A percentile compares a stretch with the other conserved stretches of the same genome.
These are phyloP conservation scores for Knufia fluminis DNA, from an alignment of 2,329 filamentous ascomycete species.

Conservation along the genomic window DNA sequence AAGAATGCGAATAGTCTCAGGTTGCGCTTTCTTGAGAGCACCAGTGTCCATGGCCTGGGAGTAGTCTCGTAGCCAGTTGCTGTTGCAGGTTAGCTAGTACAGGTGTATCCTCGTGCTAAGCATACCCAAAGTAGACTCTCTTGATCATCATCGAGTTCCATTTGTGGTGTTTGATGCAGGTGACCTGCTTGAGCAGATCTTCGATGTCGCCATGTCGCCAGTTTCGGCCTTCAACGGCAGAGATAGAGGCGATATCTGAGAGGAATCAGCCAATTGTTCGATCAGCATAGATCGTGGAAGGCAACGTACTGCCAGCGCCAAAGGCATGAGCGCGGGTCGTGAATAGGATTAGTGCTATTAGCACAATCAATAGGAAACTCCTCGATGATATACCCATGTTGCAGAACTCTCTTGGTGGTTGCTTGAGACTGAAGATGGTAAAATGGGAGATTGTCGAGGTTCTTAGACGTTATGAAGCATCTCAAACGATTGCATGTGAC, in stretches of 20 bases:
- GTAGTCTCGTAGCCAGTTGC: conserved; percentile 77
- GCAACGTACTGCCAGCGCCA: conserved; percentile 36
- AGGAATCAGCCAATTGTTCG: conserved; percentile 10
- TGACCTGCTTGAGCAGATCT: conserved; percentile 68
- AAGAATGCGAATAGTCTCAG: conserved; percentile 67
- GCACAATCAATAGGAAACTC: conserved; percentile 18
- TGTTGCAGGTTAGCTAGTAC: conserved; percentile 11
- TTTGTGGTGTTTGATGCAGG: conserved; percentile 71
- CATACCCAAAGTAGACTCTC: conserved; percentile 59
- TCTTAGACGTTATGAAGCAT: background rate
- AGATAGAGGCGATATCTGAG: conserved; percentile 41
- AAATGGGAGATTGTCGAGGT: background rate
- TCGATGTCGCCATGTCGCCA: conserved; percentile 60
- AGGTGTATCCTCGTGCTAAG: background rate
- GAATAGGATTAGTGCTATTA: conserved; percentile 32
- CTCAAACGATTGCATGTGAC: background rate
- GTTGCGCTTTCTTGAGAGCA: conserved; percentile 67
- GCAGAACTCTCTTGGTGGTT: background rate
- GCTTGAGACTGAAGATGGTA: background rate
- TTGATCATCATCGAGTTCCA: conserved; percentile 73
- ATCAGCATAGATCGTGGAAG: background rate
- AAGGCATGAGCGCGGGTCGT: conserved; percentile 34
- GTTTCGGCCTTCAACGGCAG: conserved; percentile 42
- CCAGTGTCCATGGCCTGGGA: conserved; percentile 75
- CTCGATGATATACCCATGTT: conserved; percentile 16